Base-by-base conservation (phyloP, 257 asterid species). In the Solanum chaucha region DNA sequence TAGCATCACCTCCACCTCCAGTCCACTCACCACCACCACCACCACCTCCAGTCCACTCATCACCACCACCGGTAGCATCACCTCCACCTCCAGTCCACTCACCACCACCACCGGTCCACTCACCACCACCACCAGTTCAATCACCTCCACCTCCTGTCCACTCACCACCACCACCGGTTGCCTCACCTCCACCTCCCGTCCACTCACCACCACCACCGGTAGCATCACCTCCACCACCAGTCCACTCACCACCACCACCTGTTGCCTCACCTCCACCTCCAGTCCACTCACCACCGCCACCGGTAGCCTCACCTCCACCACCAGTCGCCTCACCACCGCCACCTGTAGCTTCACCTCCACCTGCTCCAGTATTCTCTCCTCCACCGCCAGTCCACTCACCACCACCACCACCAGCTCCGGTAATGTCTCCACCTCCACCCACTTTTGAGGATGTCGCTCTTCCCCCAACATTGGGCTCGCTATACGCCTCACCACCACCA, bases 401-500 rank as follows among this genome's bases (percentile, higher is more conserved):
- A 3, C 85, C 88, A n/a, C 90, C 89, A n/a, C 89, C 89, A 55
- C 51, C 91, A 77, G 74, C 92, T 71, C 87, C 90, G 0, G 90
- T 84, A 14, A 73, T 38, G 13, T 87, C 93, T 14, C 90, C 94
- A 44, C 93, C 93, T 22, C 92, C 93, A 22, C 90, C 92, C 8
- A 67, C 85, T 19, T 83, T 64, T 24, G 88, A 70, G 2, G 86
- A 90, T 5, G 87, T 91, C 6, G 67, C 83, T 35, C 85, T 90
- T 87, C 94, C 97, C 11, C 96, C 98, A 20, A 87, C 17, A 32
- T 34, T 92, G 65, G 95, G 93, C 82, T 87, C 89, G 10, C 34
- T 61, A 24, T 92, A 92, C 19, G 87, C 91, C 86, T 90, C 95
- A 46, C 98, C 98, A 6, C 98, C 99, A 17, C 98, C 98, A 17